phyloP scores from a whole-genome alignment of 306 rosid species.

The Vicia faba region DNA sequence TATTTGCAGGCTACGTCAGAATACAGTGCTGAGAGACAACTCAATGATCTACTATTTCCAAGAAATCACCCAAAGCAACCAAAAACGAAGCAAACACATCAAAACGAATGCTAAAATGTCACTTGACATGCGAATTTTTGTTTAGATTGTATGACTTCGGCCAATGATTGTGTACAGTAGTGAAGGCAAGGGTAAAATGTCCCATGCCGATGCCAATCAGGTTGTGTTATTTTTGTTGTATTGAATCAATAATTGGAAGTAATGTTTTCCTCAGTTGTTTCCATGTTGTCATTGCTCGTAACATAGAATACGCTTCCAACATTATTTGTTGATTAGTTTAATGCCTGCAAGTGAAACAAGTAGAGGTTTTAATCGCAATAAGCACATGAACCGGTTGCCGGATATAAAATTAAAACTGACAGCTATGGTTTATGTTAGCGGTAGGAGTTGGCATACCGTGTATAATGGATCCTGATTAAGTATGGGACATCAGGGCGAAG shows the following conservation, averaged over 20 bases:
- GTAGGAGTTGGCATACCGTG: too few species aligned
- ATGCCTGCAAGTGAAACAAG: background rate
- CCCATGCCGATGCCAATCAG: constrained; percentile 37
- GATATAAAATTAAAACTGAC: too few species aligned
- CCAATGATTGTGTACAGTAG: constrained; percentile 38
- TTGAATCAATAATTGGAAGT: constrained; percentile 45
- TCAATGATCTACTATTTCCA: constrained; percentile 79
- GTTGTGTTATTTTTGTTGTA: constrained; percentile 47
- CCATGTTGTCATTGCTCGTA: background rate
- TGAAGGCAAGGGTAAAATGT: constrained; percentile 36
- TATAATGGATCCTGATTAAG: too few species aligned
- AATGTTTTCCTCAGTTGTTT: constrained; percentile 34
- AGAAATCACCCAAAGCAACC: constrained; percentile 63
- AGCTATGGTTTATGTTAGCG: too few species aligned
- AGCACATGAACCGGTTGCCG: background rate
- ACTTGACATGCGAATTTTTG: constrained; percentile 19
- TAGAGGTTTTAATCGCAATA: background rate
- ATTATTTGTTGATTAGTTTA: background rate
- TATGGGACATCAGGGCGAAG: too few species aligned
- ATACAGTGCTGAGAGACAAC: constrained; percentile 84
- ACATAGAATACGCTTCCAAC: background rate
- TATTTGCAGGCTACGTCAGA: constrained; percentile 80
- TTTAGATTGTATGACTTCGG: constrained; percentile 23
- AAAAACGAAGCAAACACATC: constrained; percentile 64
- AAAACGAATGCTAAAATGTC: constrained; percentile 48